Percentiles rank a stretch among this genome's conserved stretches.
phyloP scores from a whole-genome alignment of 1,284 basidiomycete genomes.

The Sporisorium graminicola region DNA sequence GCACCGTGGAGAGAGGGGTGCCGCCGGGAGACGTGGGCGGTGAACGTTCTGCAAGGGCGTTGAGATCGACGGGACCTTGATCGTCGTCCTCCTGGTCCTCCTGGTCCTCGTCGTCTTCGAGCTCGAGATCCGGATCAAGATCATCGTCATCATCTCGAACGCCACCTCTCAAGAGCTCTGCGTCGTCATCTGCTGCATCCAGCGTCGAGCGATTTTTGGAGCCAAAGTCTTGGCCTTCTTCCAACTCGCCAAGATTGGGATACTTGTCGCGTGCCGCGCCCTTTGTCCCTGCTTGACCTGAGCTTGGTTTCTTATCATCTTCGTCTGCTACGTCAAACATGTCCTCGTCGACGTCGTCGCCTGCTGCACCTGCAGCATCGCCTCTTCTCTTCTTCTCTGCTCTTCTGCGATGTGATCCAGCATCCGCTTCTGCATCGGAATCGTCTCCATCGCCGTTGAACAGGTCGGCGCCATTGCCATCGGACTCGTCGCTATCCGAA shows the following conservation, averaged over 20 bases:
- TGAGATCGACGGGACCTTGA: slow-evolving; percentile 41
- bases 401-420: slow-evolving; percentile 50
- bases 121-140: slow-evolving; percentile 61
- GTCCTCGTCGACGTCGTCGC: slow-evolving; percentile 75
- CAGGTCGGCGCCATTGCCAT: slow-evolving; percentile 25
- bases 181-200: slow-evolving; percentile 57
- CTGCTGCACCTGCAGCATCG: slow-evolving; percentile 58
- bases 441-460: slow-evolving; percentile 76
- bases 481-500: slow-evolving; percentile 78
- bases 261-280: slow-evolving; percentile 21
- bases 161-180: slow-evolving; percentile 20
- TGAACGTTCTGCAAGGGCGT: slow-evolving; percentile 55
- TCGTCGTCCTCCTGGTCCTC: slow-evolving; percentile 28
- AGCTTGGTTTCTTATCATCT: slow-evolving; percentile 17
- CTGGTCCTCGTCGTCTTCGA: slow-evolving; percentile 48
- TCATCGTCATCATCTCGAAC: slow-evolving; percentile 44
- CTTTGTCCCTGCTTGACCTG: slow-evolving; percentile 21
- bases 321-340: slow-evolving; percentile 80
- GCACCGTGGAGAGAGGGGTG: slow-evolving; percentile 10
- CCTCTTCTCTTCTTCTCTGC: slow-evolving; percentile 73
- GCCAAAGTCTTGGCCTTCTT: slow-evolving; percentile 71
- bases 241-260: slow-evolving; percentile 84
- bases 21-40: slow-evolving; percentile 53
- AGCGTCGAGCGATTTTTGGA: slow-evolving; percentile 45
- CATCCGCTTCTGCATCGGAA: slow-evolving; percentile 75